These are phyloP conservation scores for Mesembryanthemum crystallinum DNA, from an alignment of 148 eudicot genomes.

Conservation along the genomic window DNA sequence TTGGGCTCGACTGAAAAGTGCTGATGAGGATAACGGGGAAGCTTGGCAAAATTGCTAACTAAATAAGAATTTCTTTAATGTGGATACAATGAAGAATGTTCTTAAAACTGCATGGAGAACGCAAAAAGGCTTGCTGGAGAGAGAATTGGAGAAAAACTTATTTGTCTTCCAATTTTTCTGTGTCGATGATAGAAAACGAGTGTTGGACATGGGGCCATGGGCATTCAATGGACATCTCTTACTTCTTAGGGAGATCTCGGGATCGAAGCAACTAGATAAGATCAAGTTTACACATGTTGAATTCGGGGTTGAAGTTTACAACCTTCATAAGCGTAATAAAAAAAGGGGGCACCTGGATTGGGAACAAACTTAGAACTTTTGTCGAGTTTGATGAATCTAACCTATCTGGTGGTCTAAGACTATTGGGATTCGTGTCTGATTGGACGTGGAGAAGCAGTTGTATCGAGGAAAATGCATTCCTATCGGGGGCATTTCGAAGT, in stretches of 20 bases:
- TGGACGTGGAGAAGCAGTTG: background rate
- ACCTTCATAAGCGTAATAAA: constrained; percentile 8
- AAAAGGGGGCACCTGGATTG: background rate
- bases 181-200: background rate
- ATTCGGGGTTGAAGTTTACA: background rate
- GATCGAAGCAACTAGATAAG: constrained; percentile 10
- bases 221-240: background rate
- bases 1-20: too few species aligned
- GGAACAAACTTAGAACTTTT: background rate
- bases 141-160: background rate
- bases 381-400: background rate
- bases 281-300: background rate
- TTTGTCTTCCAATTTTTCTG: background rate
- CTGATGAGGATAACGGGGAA: too few species aligned
- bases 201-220: background rate
- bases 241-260: constrained; percentile 12
- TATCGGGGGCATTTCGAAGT: background rate
- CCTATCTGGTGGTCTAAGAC: too few species aligned
- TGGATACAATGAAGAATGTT: too few species aligned
- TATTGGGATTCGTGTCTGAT: background rate
- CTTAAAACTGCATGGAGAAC: too few species aligned
- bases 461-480: background rate
- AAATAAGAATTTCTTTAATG: too few species aligned
- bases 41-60: too few species aligned
- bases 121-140: too few species aligned